Evolutionary conservation across 164 flowering plant genomes (phyloP), one percentile per base, ranked within the genome.

Genomic region (Liquidambar formosana): DNA sequence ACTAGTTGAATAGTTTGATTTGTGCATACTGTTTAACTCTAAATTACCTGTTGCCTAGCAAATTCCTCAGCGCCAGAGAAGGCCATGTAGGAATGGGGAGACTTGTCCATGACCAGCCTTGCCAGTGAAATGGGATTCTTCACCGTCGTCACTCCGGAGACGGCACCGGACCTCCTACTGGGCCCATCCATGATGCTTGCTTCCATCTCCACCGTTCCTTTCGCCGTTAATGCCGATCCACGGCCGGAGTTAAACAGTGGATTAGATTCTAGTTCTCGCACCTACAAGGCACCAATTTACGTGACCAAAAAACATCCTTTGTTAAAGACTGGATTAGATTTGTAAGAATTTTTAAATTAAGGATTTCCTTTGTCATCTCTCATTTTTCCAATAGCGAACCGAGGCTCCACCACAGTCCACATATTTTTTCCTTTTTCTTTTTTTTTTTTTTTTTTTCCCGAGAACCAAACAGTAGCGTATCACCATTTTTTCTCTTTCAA

Each of bases 191-290:
- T 93, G 27, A 93, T 93, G 79, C 92, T 86, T 0, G 98, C 97
- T 71, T 93, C 98, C 98, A 93, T 93, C 85, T 93, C 98, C 74
- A 83, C 98, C 76, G 91, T 93, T 46, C 93, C 96, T 26, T 85
- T 82, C 70, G 67, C 91, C 18, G 98, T 89, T 45, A 93, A 77
- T 1, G 92, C 97, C 2, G 97, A 91, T 74, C 98, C 98, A 64
- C 95, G 89, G 16, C 98, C 98, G 0, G 98, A 86, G 63, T 93
- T 93, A 73, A 93, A 93, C 13, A 89, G 14, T 0, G 98, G 98
- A 74, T 93, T 90, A 6, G 79, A 79, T 65, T 93, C 98, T 73
- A 93, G 63, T 71, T 93, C 97, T 25, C 92, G 72, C 21, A 92
- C 93, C 97, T 91, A 65, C 11, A 61, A 16, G 18, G 19, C 59